Conservation (phyloP, 2,329 filamentous ascomycete species). For the Epichloe festucae region DNA sequence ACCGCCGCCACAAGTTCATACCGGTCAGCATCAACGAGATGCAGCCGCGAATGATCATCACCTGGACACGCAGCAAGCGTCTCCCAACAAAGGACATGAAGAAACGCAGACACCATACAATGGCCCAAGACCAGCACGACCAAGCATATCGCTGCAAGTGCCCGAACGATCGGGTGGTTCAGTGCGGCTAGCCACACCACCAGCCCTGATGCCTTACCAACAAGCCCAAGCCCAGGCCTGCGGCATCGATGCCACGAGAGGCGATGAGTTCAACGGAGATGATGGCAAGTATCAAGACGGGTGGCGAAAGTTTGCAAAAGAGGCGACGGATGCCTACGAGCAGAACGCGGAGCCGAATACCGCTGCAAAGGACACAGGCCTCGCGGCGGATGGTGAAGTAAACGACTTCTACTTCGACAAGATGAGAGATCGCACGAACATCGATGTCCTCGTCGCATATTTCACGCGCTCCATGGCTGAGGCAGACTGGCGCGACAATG, state of each 20-base stretch:
- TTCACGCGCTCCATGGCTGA: slow-evolving; percentile 38
- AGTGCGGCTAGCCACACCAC: slow-evolving; percentile 49
- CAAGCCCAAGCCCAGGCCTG: slow-evolving; percentile 16
- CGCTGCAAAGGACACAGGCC: not conserved
- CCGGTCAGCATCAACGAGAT: not conserved
- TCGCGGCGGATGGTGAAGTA: slow-evolving; percentile 7
- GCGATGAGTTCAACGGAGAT: not conserved
- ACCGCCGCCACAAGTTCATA: not conserved
- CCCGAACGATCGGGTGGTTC: slow-evolving; percentile 43
- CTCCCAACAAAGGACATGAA: not conserved
- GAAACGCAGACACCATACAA: slow-evolving; percentile 8
- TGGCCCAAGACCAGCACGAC: slow-evolving; percentile 17
- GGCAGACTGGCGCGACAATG: slow-evolving; percentile 37
- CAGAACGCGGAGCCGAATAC: not conserved
- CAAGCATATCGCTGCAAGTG: slow-evolving; percentile 28
- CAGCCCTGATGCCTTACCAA: slow-evolving; percentile 28
- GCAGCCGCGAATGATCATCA: not conserved
- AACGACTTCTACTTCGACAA: slow-evolving; percentile 22
- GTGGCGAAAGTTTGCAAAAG: slow-evolving; percentile 12
- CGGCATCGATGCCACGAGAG: not conserved
- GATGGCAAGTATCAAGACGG: slow-evolving; percentile 5
- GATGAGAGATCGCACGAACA: slow-evolving; percentile 36
- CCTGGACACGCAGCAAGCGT: not conserved
- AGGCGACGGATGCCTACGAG: slow-evolving; percentile 11
- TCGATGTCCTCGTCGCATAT: slow-evolving; percentile 42